These are phyloP conservation scores for Conticribra guillardii DNA, from an alignment of 108 stramenopile species.

Conservation along the genomic window DNA sequence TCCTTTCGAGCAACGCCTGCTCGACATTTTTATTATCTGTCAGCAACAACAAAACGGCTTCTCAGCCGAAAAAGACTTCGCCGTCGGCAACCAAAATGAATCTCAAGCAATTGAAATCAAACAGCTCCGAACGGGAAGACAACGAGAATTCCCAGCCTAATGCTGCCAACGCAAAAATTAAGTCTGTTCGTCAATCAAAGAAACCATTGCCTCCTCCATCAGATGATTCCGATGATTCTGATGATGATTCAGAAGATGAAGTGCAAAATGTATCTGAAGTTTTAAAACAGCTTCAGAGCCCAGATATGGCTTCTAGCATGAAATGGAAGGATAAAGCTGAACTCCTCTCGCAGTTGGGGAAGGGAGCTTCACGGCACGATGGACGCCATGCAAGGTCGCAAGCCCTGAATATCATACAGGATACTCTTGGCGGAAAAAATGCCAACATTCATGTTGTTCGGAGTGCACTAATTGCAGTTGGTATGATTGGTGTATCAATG, in stretches of 20 bases:
- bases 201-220: conserved; percentile 8
- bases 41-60: conserved; percentile 7
- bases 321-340: conserved; percentile 73
- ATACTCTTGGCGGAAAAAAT: conserved; percentile 58
- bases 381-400: conserved; percentile 20
- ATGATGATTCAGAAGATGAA: conserved; percentile 44
- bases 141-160: neutral
- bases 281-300: conserved; percentile 55
- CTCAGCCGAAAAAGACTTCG: neutral
- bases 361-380: conserved; percentile 45
- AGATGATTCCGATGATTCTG: conserved; percentile 30
- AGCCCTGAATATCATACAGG: conserved; percentile 53
- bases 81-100: conserved; percentile 21
- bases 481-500: conserved; percentile 60
- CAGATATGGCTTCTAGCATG: conserved; percentile 35
- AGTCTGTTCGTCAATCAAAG: neutral
- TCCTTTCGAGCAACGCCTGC: conserved; percentile 59
- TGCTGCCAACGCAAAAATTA: conserved; percentile 8
- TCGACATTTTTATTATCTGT: conserved; percentile 50
- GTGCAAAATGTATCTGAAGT: conserved; percentile 39
- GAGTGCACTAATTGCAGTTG: conserved; percentile 53
- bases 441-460: conserved; percentile 62
- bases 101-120: conserved; percentile 15
- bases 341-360: conserved; percentile 55
- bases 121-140: neutral